These are phyloP conservation scores for Phytophthora parvispora DNA, from an alignment of 352 stramenopile genomes.

Conservation along the genomic window DNA sequence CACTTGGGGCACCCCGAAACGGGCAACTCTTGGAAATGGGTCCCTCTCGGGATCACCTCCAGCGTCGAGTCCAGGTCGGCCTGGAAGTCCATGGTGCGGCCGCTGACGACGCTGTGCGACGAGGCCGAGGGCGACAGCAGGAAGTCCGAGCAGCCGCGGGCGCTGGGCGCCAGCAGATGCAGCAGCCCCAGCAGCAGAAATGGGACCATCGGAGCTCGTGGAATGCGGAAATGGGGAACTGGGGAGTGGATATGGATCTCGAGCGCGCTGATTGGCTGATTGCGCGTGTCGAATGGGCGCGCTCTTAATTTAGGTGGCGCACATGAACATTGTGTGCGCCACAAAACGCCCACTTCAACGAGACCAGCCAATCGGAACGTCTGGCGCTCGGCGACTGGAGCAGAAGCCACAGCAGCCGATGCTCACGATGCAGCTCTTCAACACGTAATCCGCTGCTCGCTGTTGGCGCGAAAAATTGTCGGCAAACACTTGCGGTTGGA, in stretches of 20 bases:
- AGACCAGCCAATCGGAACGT: not conserved
- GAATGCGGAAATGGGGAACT: not conserved
- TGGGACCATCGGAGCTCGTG: not conserved
- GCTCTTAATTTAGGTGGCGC: not conserved
- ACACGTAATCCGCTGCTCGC: too few species aligned
- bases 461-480: not conserved
- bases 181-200: not conserved
- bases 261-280: not conserved
- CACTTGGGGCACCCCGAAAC: conserved; percentile 48
- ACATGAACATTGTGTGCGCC: not conserved
- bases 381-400: too few species aligned
- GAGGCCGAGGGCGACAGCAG: conserved; percentile 45
- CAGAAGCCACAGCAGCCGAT: too few species aligned
- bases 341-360: not conserved
- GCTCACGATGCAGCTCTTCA: not conserved
- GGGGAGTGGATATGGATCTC: not conserved
- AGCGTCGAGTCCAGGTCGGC: conserved; percentile 52
- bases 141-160: conserved; percentile 64
- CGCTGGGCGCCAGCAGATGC: not conserved
- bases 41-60: conserved; percentile 60
- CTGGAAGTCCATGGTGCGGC: conserved; percentile 69
- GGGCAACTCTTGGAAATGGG: conserved; percentile 56
- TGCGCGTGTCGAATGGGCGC: not conserved
- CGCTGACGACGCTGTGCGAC: conserved; percentile 45
- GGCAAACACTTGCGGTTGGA: not conserved